Evolutionary conservation across 441 rosid genomes (phyloP).

Genomic region (Euphorbia corollata): DNA sequence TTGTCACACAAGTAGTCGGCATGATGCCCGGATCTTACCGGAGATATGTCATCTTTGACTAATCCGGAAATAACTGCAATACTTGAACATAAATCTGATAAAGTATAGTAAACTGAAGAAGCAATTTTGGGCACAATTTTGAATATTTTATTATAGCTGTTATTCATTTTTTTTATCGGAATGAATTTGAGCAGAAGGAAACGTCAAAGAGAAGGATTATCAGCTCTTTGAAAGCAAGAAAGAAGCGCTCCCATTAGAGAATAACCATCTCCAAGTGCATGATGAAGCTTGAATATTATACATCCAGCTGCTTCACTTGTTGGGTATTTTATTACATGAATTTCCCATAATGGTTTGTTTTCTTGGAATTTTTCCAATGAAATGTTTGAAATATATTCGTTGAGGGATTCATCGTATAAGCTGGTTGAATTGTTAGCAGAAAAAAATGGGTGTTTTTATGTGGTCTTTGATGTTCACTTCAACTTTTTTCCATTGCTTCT

Average conservation of each 20-base stretch:
- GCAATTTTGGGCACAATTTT: neutral
- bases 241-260: too few relatives aligned
- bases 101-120: neutral
- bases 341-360: slow-evolving; percentile 30
- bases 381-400: slow-evolving; percentile 23
- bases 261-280: too few relatives aligned
- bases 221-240: too few relatives aligned
- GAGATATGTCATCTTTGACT: slow-evolving; percentile 28
- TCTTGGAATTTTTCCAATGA: slow-evolving; percentile 19
- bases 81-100: neutral
- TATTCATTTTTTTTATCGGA: neutral
- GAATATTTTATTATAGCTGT: neutral
- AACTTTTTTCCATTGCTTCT: too few relatives aligned
- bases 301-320: slow-evolving; percentile 27
- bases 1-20: slow-evolving; percentile 25
- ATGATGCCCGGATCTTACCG: slow-evolving; percentile 27
- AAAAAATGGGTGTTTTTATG: too few relatives aligned
- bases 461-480: too few relatives aligned
- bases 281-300: neutral
- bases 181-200: slow-evolving; percentile 21
- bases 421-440: too few relatives aligned
- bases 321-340: slow-evolving; percentile 29
- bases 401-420: slow-evolving; percentile 19
- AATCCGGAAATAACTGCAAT: slow-evolving; percentile 18
- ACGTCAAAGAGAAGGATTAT: slow-evolving; percentile 5